These are phyloP conservation scores for Penicillium canescens DNA, from an alignment of 495 filamentous ascomycete species.

Conservation along the genomic window DNA sequence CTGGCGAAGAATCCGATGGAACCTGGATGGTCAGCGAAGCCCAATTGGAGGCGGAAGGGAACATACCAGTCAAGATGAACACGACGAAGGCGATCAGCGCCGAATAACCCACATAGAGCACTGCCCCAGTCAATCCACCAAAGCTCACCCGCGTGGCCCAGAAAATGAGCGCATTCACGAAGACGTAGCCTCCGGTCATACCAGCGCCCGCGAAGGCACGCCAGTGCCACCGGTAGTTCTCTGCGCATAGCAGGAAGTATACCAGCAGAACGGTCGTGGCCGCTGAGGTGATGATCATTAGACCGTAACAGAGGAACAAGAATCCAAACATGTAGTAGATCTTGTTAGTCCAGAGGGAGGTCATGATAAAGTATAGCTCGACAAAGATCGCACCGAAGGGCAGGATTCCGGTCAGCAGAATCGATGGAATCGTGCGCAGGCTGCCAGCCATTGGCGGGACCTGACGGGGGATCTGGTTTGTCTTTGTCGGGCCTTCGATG, in stretches of 20 bases:
- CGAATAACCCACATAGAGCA: constrained; percentile 93
- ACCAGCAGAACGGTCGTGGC: constrained; percentile 89
- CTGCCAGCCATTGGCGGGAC: constrained; percentile 82
- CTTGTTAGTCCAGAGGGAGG: constrained; percentile 93
- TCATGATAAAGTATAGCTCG: constrained; percentile 98
- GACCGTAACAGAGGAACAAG: constrained; percentile 93
- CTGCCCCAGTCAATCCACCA: constrained; percentile 77
- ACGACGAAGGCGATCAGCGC: constrained; percentile 85
- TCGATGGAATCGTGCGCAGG: constrained; percentile 79
- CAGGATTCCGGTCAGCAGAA: constrained; percentile 85
- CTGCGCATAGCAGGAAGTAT: constrained; percentile 91
- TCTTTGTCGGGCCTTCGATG: constrained; percentile 79
- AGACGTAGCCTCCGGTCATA: constrained; percentile 85
- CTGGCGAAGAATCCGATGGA: constrained; percentile 94
- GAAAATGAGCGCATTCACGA: constrained; percentile 83
- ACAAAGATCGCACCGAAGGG: constrained; percentile 97
- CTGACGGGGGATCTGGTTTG: constrained; percentile 97
- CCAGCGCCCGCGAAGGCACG: constrained; percentile 86
- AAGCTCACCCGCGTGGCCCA: constrained; percentile 84
- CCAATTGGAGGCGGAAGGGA: background rate
- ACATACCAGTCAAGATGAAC: constrained; percentile 89
- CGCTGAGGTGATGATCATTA: constrained; percentile 96
- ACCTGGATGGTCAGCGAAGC: constrained; percentile 49
- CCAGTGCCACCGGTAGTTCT: constrained; percentile 99
- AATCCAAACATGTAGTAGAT: constrained; percentile 99